Percentiles rank a stretch among this genome's conserved stretches.
These are phyloP conservation scores for Suillus fuscotomentosus DNA, from an alignment of 768 basidiomycete species.

Conservation along the genomic window DNA sequence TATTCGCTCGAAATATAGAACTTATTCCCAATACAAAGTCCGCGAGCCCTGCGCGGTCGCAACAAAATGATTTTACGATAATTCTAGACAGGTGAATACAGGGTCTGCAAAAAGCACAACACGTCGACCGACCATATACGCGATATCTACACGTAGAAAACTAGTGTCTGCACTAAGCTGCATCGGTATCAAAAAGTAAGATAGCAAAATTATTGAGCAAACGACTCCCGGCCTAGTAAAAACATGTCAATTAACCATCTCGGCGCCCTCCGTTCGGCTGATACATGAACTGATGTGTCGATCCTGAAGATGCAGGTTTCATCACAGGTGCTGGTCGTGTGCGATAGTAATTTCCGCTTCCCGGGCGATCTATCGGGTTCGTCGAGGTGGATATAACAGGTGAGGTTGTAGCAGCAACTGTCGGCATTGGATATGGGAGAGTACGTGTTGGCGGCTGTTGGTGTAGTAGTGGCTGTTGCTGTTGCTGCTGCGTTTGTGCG, in stretches of 20 bases:
- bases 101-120: conserved; percentile 3
- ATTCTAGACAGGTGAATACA: background rate
- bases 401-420: conserved; percentile 60
- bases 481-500: conserved; percentile 24
- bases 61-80: background rate
- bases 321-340: conserved; percentile 39
- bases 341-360: conserved; percentile 49
- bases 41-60: background rate
- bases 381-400: conserved; percentile 48
- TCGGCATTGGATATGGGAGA: conserved; percentile 73
- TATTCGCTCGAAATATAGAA: background rate
- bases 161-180: background rate
- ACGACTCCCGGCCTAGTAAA: conserved; percentile 2
- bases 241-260: conserved; percentile 18
- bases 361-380: conserved; percentile 32
- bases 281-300: conserved; percentile 45
- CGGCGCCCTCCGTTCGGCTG: conserved; percentile 39
- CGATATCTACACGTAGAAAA: conserved; percentile 1
- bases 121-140: background rate
- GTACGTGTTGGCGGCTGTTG: conserved; percentile 24
- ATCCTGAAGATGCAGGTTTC: conserved; percentile 21
- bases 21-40: background rate
- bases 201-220: background rate
- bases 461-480: conserved; percentile 10
- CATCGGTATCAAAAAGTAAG: conserved; percentile 2